phyloP scores from a whole-genome alignment of 2,329 filamentous ascomycete species.

The Emmonsiellopsis sp. region DNA sequence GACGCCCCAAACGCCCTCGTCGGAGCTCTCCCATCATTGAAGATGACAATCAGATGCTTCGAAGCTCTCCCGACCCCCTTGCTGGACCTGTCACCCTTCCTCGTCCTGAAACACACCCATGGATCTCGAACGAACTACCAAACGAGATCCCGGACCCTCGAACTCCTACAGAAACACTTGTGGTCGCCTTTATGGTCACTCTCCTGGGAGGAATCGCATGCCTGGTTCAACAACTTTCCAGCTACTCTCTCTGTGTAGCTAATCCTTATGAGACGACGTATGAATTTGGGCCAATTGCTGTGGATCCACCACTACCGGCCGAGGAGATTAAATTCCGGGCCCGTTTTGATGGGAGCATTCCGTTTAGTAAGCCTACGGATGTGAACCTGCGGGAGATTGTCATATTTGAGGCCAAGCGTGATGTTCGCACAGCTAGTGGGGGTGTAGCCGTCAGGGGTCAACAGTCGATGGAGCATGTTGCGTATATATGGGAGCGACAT shows the following conservation, averaged over 20 bases:
- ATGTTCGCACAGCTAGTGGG: neutral
- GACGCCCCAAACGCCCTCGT: neutral
- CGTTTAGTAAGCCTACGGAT: conserved; percentile 4
- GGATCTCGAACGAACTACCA: neutral
- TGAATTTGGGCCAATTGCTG: conserved; percentile 8
- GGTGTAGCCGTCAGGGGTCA: conserved; percentile 4
- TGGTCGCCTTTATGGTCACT: conserved; percentile 10
- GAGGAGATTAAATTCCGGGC: conserved; percentile 1
- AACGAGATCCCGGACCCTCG: conserved; percentile 7
- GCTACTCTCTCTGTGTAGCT: conserved; percentile 8
- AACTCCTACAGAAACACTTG: conserved; percentile 11
- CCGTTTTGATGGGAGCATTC: conserved; percentile 11
- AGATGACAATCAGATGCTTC: neutral
- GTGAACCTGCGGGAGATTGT: conserved; percentile 6
- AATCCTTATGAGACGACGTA: conserved; percentile 10
- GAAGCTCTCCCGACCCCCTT: no score
- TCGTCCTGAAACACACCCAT: neutral
- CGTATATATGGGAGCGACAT: conserved; percentile 11
- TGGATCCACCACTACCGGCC: neutral
- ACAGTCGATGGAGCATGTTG: conserved; percentile 11
- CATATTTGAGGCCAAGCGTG: conserved; percentile 12
- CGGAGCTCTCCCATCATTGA: neutral
- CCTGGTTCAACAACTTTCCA: conserved; percentile 5
- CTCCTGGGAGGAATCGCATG: conserved; percentile 9
- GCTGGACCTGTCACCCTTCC: neutral